Percentiles rank a stretch among this genome's conserved stretches.
Evolutionary conservation across 805 yeast species (phyloP).

Genomic region (Candida ascalaphidarum): DNA sequence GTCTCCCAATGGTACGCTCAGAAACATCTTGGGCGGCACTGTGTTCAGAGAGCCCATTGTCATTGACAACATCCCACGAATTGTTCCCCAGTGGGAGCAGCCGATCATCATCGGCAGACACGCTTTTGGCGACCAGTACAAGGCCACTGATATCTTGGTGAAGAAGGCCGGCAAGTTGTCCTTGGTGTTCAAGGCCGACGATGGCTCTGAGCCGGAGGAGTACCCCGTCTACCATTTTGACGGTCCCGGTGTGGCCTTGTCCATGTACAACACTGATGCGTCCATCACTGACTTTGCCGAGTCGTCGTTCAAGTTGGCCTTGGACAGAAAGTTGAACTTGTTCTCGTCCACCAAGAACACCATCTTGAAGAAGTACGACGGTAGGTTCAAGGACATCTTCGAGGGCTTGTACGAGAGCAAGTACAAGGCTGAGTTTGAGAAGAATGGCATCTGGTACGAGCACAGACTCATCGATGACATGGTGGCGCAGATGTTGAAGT

Average conservation of each 20-base stretch:
- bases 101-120: constrained; percentile 97
- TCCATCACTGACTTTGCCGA: constrained; percentile 89
- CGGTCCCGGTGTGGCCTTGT: constrained; percentile 73
- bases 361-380: constrained; percentile 88
- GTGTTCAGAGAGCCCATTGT: constrained; percentile 96
- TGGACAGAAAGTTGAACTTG: constrained; percentile 68
- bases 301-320: constrained; percentile 82
- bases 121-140: constrained; percentile 95
- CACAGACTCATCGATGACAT: constrained; percentile 95
- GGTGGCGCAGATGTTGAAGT: constrained; percentile 98
- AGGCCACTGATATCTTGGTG: constrained; percentile 79
- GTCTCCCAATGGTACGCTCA: constrained; percentile 94
- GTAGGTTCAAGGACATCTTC: constrained; percentile 90
- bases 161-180: constrained; percentile 75
- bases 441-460: constrained; percentile 86
- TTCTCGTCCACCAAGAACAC: constrained; percentile 92
- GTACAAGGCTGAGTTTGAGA: constrained; percentile 67
- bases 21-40: constrained; percentile 93
- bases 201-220: constrained; percentile 48
- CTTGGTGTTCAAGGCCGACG: constrained; percentile 64
- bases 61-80: constrained; percentile 78
- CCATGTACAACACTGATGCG: constrained; percentile 95
- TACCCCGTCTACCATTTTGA: constrained; percentile 61
- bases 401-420: constrained; percentile 65
- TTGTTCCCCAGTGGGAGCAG: constrained; percentile 87